These are phyloP conservation scores for Euphorbia peplus DNA, from an alignment of 345 rosid species.

Conservation along the genomic window DNA sequence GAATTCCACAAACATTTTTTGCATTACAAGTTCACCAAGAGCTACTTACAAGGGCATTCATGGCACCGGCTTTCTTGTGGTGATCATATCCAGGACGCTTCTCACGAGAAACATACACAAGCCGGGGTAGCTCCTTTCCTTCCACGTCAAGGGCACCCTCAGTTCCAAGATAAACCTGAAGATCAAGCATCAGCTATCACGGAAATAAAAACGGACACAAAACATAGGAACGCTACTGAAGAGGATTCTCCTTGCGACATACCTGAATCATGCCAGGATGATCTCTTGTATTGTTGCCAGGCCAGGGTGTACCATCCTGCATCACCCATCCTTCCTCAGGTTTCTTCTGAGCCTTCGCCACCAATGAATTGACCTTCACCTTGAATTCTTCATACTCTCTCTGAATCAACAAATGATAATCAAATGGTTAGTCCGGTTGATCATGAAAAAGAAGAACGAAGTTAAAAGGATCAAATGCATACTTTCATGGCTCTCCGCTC, in stretches of 20 bases:
- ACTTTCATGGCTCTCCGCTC: slow-evolving; percentile 99
- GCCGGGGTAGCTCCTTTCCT: slow-evolving; percentile 83
- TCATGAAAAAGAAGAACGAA: neutral
- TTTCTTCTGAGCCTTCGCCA: slow-evolving; percentile 90
- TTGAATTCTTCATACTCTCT: slow-evolving; percentile 98
- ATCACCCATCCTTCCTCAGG: slow-evolving; percentile 99
- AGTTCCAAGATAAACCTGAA: slow-evolving; percentile 90
- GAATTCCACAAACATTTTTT: neutral
- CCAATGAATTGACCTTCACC: slow-evolving; percentile 84
- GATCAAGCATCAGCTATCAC: neutral
- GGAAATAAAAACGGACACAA: too few relatives aligned
- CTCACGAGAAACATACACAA: slow-evolving; percentile 95
- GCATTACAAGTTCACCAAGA: neutral
- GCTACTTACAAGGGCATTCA: slow-evolving; percentile 80
- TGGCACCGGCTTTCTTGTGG: slow-evolving; percentile 99
- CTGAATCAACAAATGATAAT: slow-evolving; percentile 33
- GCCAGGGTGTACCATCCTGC: slow-evolving; percentile 99
- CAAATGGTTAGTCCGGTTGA: neutral
- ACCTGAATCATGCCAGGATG: slow-evolving; percentile 99
- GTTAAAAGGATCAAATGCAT: slow-evolving; percentile 5
- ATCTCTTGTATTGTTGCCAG: slow-evolving; percentile 96
- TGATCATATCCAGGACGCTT: slow-evolving; percentile 90
- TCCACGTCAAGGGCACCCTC: slow-evolving; percentile 89
- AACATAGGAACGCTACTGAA: too few relatives aligned
- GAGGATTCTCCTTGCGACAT: too few relatives aligned